A percentile compares a stretch with the other conserved stretches of the same genome.
phyloP scores from a whole-genome alignment of 257 asterid genomes.

The Gentiana straminea region DNA sequence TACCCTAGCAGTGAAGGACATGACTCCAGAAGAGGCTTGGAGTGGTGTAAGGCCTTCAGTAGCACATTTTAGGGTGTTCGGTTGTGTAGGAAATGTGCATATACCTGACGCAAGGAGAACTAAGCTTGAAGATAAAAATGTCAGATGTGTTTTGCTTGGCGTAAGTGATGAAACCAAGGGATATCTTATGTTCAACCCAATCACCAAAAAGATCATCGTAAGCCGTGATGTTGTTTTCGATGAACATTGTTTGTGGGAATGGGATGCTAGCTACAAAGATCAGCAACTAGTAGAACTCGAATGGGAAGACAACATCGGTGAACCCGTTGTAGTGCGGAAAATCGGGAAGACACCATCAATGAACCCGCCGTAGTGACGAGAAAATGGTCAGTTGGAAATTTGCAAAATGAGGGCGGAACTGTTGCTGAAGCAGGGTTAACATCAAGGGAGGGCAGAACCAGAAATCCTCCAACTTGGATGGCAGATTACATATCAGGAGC shows the following conservation, averaged over 20 bases:
- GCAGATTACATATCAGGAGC: not conserved
- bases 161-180: not conserved
- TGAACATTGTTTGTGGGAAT: not conserved
- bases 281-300: not conserved
- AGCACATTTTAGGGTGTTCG: not conserved
- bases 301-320: too few species aligned
- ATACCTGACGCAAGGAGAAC: not conserved
- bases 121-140: not conserved
- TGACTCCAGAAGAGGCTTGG: slow-evolving; percentile 1
- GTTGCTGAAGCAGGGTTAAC: not conserved
- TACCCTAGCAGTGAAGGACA: slow-evolving; percentile 2
- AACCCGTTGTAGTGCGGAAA: too few species aligned
- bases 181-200: not conserved
- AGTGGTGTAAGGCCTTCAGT: not conserved
- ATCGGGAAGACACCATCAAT: too few species aligned
- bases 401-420: not conserved
- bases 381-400: not conserved
- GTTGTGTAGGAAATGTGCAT: not conserved
- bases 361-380: too few species aligned
- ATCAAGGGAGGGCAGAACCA: not conserved
- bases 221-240: not conserved
- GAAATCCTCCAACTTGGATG: not conserved
- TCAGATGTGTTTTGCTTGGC: not conserved
- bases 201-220: not conserved
- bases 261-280: not conserved